Conservation (phyloP, 2,329 filamentous ascomycete species). For the Drechslerella stenobrocha region DNA sequence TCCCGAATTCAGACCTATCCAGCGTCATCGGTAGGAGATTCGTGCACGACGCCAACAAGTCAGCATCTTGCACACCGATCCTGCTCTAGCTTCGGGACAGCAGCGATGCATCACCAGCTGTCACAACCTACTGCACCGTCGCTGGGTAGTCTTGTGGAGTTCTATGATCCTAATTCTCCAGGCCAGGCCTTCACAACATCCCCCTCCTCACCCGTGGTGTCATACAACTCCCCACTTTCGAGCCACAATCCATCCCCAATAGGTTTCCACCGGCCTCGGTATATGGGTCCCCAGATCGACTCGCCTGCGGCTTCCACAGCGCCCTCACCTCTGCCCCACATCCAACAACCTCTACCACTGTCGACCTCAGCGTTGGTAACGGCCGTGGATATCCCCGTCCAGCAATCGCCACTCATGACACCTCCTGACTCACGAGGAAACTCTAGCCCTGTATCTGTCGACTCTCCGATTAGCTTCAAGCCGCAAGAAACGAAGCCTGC, state of each 20-base stretch:
- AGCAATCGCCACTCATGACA: constrained; percentile 21
- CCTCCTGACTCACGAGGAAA: constrained; percentile 22
- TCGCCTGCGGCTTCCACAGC: constrained; percentile 14
- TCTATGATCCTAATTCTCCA: constrained; percentile 37
- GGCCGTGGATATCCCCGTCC: constrained; percentile 10
- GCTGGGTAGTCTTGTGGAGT: constrained; percentile 38
- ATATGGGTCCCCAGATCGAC: constrained; percentile 19
- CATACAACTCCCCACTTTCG: constrained; percentile 18
- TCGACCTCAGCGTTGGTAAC: constrained; percentile 5
- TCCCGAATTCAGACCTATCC: constrained; percentile 39
- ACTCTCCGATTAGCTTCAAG: constrained; percentile 23
- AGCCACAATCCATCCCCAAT: constrained; percentile 30
- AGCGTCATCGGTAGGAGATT: constrained; percentile 17
- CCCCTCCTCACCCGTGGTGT: constrained; percentile 34
- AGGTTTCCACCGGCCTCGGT: constrained; percentile 38
- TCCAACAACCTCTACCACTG: constrained; percentile 4
- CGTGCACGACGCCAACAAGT: constrained; percentile 34
- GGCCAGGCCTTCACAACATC: constrained; percentile 44
- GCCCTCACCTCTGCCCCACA: constrained; percentile 24
- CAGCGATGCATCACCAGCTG: constrained; percentile 4
- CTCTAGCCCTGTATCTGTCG: constrained; percentile 37
- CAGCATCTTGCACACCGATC: constrained; percentile 29
- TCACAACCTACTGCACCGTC: constrained; percentile 17
- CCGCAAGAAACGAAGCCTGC: constrained; percentile 16
- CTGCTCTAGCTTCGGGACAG: constrained; percentile 32